These are phyloP conservation scores for Trichocladium uniseriatum DNA, from an alignment of 495 filamentous ascomycete genomes.

Conservation along the genomic window DNA sequence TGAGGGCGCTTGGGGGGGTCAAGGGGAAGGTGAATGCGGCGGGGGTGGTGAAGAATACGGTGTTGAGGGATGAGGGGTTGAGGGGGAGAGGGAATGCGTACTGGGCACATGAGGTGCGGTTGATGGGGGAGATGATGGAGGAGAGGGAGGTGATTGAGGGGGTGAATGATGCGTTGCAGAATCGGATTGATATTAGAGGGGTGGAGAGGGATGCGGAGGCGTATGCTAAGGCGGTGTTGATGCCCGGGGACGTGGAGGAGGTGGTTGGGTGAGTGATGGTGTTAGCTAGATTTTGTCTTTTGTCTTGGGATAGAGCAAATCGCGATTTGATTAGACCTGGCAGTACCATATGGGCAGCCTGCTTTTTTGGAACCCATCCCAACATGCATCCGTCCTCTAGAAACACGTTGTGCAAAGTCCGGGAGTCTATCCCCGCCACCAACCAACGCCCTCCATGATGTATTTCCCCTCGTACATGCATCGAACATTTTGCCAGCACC, in stretches of 20 bases:
- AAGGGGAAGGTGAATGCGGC: slow-evolving; percentile 41
- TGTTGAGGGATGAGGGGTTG: slow-evolving; percentile 43
- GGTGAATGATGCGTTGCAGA: slow-evolving; percentile 45
- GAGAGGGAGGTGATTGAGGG: slow-evolving; percentile 51
- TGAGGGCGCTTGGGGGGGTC: slow-evolving; percentile 28
- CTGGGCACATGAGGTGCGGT: slow-evolving; percentile 44
- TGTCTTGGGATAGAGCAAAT: too few relatives aligned
- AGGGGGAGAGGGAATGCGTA: slow-evolving; percentile 36
- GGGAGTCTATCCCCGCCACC: too few relatives aligned
- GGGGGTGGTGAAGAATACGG: slow-evolving; percentile 49
- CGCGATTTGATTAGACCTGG: too few relatives aligned
- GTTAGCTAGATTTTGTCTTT: too few relatives aligned
- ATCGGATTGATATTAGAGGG: slow-evolving; percentile 40
- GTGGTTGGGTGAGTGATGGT: background rate
- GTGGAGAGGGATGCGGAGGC: slow-evolving; percentile 46
- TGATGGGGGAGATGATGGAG: slow-evolving; percentile 52
- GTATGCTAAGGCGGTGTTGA: slow-evolving; percentile 41
- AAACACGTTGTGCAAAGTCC: too few relatives aligned
- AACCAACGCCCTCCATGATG: too few relatives aligned
- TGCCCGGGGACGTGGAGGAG: slow-evolving; percentile 12
- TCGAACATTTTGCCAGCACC: background rate
- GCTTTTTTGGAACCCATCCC: too few relatives aligned
- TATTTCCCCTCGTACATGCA: background rate
- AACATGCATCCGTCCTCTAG: too few relatives aligned
- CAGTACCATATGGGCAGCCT: too few relatives aligned